Evolutionary conservation across 257 asterid genomes (phyloP).

Genomic region (Primulina tabacum): DNA sequence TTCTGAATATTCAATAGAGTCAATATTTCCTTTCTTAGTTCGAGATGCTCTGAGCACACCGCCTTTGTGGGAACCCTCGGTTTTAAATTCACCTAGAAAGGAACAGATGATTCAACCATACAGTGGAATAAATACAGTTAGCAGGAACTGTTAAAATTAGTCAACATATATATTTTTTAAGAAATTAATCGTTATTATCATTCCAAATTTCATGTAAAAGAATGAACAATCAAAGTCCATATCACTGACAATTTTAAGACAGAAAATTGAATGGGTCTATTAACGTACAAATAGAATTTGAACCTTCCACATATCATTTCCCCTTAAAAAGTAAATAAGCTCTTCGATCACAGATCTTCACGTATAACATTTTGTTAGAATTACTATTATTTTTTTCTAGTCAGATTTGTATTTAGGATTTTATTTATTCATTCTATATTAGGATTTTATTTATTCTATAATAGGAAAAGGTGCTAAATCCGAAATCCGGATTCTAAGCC

Average conservation of each 20-base stretch:
- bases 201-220: background rate
- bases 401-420: too few relatives aligned
- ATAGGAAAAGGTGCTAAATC: too few relatives aligned
- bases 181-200: background rate
- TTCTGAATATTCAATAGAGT: constrained; percentile 87
- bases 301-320: background rate
- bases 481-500: too few relatives aligned
- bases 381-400: too few relatives aligned
- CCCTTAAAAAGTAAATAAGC: background rate
- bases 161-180: background rate
- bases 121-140: constrained; percentile 7
- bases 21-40: constrained; percentile 86
- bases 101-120: constrained; percentile 21
- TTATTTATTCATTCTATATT: too few relatives aligned
- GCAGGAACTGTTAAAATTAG: background rate
- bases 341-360: background rate
- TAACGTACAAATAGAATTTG: background rate
- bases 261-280: too few relatives aligned
- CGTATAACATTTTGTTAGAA: background rate
- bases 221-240: background rate
- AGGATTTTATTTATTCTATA: too few relatives aligned
- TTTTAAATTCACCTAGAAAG: constrained; percentile 79
- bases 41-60: constrained; percentile 94
- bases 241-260: background rate
- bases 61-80: constrained; percentile 96